Conservation (phyloP, 106 monocot genomes). For the Dendrobium chrysotoxum region DNA sequence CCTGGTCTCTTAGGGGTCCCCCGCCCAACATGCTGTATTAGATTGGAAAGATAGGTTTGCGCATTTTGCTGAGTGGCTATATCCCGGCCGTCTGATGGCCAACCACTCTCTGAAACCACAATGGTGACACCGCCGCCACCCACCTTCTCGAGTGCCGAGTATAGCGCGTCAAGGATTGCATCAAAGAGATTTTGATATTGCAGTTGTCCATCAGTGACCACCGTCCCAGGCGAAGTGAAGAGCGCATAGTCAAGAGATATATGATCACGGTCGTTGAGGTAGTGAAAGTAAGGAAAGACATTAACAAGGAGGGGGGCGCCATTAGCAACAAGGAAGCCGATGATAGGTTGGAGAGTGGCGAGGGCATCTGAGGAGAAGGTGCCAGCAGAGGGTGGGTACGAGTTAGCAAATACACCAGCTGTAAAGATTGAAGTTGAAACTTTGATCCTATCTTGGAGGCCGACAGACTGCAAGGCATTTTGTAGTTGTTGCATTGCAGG, state of each 20-base stretch:
- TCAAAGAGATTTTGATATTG: slow-evolving; percentile 4
- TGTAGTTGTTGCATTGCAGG: background rate
- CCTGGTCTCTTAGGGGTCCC: background rate
- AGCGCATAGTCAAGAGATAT: slow-evolving; percentile 6
- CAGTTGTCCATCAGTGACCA: background rate
- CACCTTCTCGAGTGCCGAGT: too few species aligned
- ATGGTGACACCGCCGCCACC: background rate
- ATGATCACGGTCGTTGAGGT: background rate
- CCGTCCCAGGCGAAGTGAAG: background rate
- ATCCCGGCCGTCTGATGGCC: background rate
- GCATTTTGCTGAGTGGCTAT: background rate
- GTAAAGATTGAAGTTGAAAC: too few species aligned
- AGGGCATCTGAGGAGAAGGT: background rate
- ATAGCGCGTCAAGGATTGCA: too few species aligned
- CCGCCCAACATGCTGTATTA: background rate
- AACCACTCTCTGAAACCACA: slow-evolving; percentile 7
- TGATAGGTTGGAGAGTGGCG: background rate
- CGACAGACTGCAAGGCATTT: background rate
- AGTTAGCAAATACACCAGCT: background rate
- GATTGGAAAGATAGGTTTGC: background rate
- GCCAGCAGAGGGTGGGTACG: slow-evolving; percentile 2
- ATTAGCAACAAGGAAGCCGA: background rate
- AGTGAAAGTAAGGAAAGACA: slow-evolving; percentile 5
- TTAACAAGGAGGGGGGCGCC: background rate
- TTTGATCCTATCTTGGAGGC: background rate